phyloP scores from a whole-genome alignment of 2,329 filamentous ascomycete genomes.

The Penicillium sp. region DNA sequence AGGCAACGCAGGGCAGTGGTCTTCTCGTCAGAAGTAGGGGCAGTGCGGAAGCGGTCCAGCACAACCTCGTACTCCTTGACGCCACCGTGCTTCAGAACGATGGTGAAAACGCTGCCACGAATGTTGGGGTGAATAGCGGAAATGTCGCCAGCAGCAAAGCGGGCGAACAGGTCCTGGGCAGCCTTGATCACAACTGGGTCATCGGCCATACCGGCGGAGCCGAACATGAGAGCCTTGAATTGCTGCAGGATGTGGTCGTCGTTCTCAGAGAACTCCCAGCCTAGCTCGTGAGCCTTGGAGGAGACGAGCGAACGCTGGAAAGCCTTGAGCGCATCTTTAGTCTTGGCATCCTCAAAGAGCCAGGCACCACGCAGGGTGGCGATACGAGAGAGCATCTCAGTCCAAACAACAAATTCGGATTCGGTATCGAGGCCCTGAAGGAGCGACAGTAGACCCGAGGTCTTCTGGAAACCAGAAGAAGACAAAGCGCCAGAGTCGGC shows the following conservation, averaged over 20 bases:
- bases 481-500: constrained; percentile 88
- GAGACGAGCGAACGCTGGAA: constrained; percentile 80
- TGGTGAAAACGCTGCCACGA: constrained; percentile 79
- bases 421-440: constrained; percentile 81
- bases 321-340: constrained; percentile 72
- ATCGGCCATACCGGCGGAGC: constrained; percentile 75
- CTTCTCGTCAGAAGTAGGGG: constrained; percentile 80
- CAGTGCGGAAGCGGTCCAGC: constrained; percentile 72
- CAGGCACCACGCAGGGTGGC: constrained; percentile 79
- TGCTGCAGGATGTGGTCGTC: constrained; percentile 92
- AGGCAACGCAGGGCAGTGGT: constrained; percentile 85
- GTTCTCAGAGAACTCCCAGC: constrained; percentile 81
- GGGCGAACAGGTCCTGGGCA: constrained; percentile 86
- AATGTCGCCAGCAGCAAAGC: constrained; percentile 76
- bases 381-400: constrained; percentile 80
- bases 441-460: constrained; percentile 81
- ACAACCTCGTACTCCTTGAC: constrained; percentile 82
- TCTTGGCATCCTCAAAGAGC: constrained; percentile 77
- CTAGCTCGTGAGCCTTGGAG: constrained; percentile 78
- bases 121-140: constrained; percentile 89
- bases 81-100: constrained; percentile 80
- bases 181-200: constrained; percentile 77
- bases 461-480: constrained; percentile 89
- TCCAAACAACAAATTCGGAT: constrained; percentile 91
- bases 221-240: constrained; percentile 91